These are phyloP conservation scores for Phytophthora melonis DNA, from an alignment of 352 stramenopile species.

Conservation along the genomic window DNA sequence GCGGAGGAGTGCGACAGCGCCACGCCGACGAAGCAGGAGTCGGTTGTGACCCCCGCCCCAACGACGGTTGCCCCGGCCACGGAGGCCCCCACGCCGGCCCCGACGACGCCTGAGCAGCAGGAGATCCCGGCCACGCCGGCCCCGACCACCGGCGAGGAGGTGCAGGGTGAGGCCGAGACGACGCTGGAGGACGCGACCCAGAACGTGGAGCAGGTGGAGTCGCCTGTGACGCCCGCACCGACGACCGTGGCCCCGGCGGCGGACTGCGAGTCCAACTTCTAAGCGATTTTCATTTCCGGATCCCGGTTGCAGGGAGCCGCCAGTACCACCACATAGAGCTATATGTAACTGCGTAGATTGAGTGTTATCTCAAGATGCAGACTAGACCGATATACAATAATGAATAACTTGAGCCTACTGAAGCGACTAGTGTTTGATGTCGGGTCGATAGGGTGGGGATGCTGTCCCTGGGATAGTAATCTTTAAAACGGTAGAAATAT, in stretches of 20 bases:
- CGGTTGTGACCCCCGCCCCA: conserved; percentile 18
- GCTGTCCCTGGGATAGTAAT: neutral
- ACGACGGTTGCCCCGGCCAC: conserved; percentile 22
- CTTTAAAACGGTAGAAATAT: neutral
- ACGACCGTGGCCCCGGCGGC: conserved; percentile 15
- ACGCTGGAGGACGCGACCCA: neutral
- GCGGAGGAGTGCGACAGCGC: conserved; percentile 36
- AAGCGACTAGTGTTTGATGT: no score
- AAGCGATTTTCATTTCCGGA: neutral
- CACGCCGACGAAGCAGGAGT: conserved; percentile 18
- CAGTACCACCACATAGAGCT: conserved; percentile 19
- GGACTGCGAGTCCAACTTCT: conserved; percentile 38
- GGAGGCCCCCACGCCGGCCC: conserved; percentile 3
- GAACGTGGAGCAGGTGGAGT: conserved; percentile 4
- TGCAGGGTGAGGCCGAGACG: neutral
- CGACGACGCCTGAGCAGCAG: neutral
- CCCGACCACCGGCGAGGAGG: no score
- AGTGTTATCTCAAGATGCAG: conserved; percentile 32
- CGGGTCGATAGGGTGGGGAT: no score
- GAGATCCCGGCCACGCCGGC: no score
- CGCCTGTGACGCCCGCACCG: conserved; percentile 20
- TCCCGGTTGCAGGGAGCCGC: neutral
- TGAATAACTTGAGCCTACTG: conserved; percentile 27
- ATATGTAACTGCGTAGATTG: conserved; percentile 34
- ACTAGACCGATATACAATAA: conserved; percentile 39